Conservation (phyloP, 306 rosid species). For the Trifolium dubium region DNA sequence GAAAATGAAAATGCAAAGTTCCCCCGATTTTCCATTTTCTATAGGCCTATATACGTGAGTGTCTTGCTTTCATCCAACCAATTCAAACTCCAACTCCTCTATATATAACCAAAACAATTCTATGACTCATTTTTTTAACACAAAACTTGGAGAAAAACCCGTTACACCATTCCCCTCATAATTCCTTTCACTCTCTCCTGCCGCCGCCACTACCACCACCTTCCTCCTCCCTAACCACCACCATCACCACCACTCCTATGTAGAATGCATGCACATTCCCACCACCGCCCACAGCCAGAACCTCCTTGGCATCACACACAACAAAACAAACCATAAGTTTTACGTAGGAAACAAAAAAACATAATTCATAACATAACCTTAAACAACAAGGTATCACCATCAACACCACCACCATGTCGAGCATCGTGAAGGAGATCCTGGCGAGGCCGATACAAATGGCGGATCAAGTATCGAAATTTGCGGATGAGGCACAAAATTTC, state of each 20-base stretch:
- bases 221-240: background rate
- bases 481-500: slow-evolving; percentile 65
- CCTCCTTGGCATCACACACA: slow-evolving; percentile 15
- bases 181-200: slow-evolving; percentile 33
- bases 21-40: too few species aligned
- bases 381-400: background rate
- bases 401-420: slow-evolving; percentile 46
- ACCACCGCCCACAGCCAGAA: slow-evolving; percentile 26
- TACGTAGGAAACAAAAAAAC: background rate
- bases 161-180: slow-evolving; percentile 49
- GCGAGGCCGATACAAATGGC: slow-evolving; percentile 85
- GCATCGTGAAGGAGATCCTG: slow-evolving; percentile 82
- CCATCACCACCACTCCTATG: slow-evolving; percentile 6
- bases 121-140: slow-evolving; percentile 12
- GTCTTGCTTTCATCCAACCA: background rate
- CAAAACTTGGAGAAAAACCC: slow-evolving; percentile 48
- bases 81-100: slow-evolving; percentile 17
- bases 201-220: slow-evolving; percentile 44
- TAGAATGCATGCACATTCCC: slow-evolving; percentile 18
- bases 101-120: slow-evolving; percentile 25
- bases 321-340: background rate
- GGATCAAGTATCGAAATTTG: slow-evolving; percentile 64
- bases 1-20: too few species aligned
- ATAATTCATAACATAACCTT: background rate
- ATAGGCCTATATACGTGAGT: background rate